Percentiles rank a stretch among this genome's conserved stretches.
Evolutionary conservation across 352 stramenopile genomes (phyloP).

Genomic region (Globisporangium alternatum): DNA sequence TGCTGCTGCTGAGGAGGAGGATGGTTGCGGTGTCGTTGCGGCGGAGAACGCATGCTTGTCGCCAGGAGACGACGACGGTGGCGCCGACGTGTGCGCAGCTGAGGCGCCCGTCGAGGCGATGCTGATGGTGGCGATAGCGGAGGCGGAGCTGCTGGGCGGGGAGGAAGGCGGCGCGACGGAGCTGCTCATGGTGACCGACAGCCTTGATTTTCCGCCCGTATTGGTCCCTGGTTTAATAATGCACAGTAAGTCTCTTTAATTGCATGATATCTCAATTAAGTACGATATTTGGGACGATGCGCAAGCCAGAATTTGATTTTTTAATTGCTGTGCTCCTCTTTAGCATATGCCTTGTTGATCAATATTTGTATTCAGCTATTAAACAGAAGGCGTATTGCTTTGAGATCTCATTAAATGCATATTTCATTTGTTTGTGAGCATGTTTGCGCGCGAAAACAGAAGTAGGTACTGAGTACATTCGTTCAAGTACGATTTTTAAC

Average conservation of each 20-base stretch:
- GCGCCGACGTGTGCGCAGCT: neutral
- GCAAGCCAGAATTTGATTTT: neutral
- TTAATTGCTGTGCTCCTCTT: neutral
- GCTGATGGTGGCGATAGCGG: neutral
- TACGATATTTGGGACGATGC: too few species aligned
- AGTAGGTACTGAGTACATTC: neutral
- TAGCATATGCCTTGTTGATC: neutral
- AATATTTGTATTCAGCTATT: neutral
- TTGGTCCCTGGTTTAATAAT: neutral
- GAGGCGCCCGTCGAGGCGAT: neutral
- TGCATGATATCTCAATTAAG: neutral
- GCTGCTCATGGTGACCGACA: neutral
- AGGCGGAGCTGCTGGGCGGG: neutral
- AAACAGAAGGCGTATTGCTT: neutral
- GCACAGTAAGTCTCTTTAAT: neutral
- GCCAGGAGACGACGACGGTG: neutral
- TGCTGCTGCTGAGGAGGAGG: neutral
- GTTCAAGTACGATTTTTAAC: neutral
- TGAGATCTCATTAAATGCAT: neutral
- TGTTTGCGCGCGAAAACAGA: conserved; percentile 4
- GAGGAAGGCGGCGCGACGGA: neutral
- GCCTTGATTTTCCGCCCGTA: neutral
- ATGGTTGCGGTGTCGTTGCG: neutral
- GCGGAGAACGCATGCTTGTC: neutral
- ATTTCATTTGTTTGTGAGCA: neutral